phyloP scores from a whole-genome alignment of 495 filamentous ascomycete genomes.

The Chlorociboria aeruginascens region DNA sequence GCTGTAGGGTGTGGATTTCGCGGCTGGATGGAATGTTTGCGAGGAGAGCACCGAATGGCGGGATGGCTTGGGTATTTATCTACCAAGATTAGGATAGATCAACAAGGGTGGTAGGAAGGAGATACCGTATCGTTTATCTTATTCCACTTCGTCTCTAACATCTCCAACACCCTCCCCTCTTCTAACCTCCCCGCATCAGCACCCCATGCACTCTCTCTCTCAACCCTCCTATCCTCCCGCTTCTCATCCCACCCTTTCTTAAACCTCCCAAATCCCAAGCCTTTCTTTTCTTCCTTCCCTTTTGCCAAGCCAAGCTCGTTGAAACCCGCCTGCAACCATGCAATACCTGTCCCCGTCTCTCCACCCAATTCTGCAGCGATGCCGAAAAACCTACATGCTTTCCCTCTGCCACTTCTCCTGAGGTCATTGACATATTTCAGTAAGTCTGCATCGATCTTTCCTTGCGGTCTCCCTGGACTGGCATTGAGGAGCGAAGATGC shows the following conservation, averaged over 20 bases:
- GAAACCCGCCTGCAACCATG: constrained; percentile 66
- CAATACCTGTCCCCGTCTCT: constrained; percentile 69
- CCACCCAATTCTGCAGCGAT: constrained; percentile 78
- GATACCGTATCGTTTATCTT: constrained; percentile 87
- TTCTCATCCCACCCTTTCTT: constrained; percentile 60
- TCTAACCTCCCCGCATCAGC: constrained; percentile 74
- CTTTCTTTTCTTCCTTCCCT: constrained; percentile 26
- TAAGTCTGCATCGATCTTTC: constrained; percentile 50
- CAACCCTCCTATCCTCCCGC: constrained; percentile 55
- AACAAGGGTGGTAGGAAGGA: constrained; percentile 15
- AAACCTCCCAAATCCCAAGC: constrained; percentile 48
- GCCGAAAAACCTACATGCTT: constrained; percentile 80
- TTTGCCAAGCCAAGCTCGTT: constrained; percentile 49
- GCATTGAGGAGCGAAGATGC: constrained; percentile 40
- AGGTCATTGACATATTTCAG: constrained; percentile 63
- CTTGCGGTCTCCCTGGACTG: constrained; percentile 17
- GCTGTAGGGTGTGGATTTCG: constrained; percentile 61
- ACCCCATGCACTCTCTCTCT: constrained; percentile 62
- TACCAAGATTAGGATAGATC: too few species aligned
- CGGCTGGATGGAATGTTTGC: constrained; percentile 74
- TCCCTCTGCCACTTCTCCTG: constrained; percentile 57
- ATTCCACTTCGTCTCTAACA: constrained; percentile 80
- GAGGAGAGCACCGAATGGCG: constrained; percentile 54
- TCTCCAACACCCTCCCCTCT: constrained; percentile 74
- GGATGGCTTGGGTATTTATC: constrained; percentile 73